Conservation (phyloP, 2,329 filamentous ascomycete species). For the Emydomyces testavorans region DNA sequence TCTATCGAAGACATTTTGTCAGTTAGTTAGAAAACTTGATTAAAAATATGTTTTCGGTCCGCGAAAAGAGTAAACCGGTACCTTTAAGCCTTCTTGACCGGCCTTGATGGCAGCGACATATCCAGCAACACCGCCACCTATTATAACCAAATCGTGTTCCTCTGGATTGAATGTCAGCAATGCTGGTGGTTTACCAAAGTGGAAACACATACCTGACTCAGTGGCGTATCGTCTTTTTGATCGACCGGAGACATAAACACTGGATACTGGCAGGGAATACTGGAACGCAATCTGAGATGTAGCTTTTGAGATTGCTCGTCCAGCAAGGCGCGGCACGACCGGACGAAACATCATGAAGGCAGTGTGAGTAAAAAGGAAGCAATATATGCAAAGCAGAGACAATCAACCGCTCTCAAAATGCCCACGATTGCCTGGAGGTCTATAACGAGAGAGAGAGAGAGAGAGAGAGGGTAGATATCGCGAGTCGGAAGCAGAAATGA, state of each 20-base stretch:
- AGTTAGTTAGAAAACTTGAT: no score
- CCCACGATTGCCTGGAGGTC: constrained; percentile 12
- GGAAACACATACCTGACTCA: constrained; percentile 32
- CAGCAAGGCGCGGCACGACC: constrained; percentile 40
- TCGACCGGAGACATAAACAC: constrained; percentile 39
- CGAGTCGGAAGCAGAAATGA: background rate
- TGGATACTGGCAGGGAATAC: constrained; percentile 28
- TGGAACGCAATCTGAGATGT: constrained; percentile 28
- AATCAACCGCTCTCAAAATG: background rate
- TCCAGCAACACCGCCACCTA: constrained; percentile 93
- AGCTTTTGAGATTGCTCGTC: constrained; percentile 34
- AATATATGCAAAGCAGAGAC: constrained; percentile 19
- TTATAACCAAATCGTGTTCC: constrained; percentile 94
- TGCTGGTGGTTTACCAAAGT: background rate
- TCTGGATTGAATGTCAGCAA: constrained; percentile 41
- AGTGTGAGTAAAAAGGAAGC: constrained; percentile 17
- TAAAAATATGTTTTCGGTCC: background rate
- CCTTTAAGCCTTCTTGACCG: constrained; percentile 92
- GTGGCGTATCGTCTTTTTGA: constrained; percentile 48
- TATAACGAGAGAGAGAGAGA: constrained; percentile 20
- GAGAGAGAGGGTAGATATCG: background rate
- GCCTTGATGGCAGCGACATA: constrained; percentile 99
- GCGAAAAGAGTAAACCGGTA: constrained; percentile 31
- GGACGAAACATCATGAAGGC: constrained; percentile 41
- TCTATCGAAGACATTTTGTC: constrained; percentile 41